Conservation (phyloP, 305 asterid species). For the Petunia hybrid region DNA sequence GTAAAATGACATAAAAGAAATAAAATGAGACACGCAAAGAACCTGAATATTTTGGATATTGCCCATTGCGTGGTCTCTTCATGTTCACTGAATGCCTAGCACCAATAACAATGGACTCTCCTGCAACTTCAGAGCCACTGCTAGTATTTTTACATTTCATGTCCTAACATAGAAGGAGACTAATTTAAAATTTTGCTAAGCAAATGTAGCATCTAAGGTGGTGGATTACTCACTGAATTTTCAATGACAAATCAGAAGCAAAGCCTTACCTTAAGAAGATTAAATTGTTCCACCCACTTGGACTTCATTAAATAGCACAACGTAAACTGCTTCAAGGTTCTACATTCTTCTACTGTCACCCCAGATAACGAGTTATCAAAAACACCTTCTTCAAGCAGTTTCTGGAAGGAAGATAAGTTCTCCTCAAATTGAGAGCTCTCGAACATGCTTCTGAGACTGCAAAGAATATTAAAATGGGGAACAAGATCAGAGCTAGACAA, state of each 20-base stretch:
- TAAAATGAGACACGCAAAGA: neutral
- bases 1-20: neutral
- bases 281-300: conserved; percentile 77
- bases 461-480: conserved; percentile 28
- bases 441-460: conserved; percentile 73
- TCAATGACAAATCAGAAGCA: conserved; percentile 23
- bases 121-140: conserved; percentile 47
- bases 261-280: conserved; percentile 58
- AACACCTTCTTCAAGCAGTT: conserved; percentile 72
- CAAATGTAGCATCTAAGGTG: neutral
- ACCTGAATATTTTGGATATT: conserved; percentile 62
- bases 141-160: conserved; percentile 49
- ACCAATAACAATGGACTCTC: conserved; percentile 44
- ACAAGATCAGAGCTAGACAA: neutral
- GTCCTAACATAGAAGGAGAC: conserved; percentile 48
- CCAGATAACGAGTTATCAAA: conserved; percentile 64
- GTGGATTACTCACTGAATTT: neutral
- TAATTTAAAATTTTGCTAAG: conserved; percentile 24
- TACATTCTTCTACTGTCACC: conserved; percentile 59
- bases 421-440: conserved; percentile 67
- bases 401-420: conserved; percentile 70
- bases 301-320: conserved; percentile 63
- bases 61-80: conserved; percentile 60
- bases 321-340: conserved; percentile 58
- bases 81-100: conserved; percentile 53